A percentile compares a stretch with the other conserved stretches of the same genome.
phyloP scores from a whole-genome alignment of 2,329 filamentous ascomycete genomes.

The Colletotrichum incanum region DNA sequence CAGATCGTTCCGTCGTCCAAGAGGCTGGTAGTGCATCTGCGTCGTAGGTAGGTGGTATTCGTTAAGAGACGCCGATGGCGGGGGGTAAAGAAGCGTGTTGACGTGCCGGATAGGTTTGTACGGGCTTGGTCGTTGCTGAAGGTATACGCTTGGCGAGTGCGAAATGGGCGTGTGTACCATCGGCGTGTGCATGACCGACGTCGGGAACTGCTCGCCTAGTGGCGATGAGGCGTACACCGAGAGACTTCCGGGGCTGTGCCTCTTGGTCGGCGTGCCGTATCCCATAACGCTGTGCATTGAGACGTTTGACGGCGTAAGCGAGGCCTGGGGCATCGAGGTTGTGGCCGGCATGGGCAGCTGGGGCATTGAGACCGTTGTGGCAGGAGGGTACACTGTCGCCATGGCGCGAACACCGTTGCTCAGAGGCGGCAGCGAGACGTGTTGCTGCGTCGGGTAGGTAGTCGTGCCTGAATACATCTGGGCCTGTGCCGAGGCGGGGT shows the following conservation, averaged over 20 bases:
- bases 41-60: conserved; percentile 78
- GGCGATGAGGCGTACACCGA: conserved; percentile 78
- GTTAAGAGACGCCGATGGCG: conserved; percentile 84
- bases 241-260: conserved; percentile 66
- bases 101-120: conserved; percentile 93
- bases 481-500: conserved; percentile 46
- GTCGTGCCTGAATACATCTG: conserved; percentile 55
- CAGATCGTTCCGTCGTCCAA: conserved; percentile 78
- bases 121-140: conserved; percentile 90
- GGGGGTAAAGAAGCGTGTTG: conserved; percentile 91
- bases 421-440: conserved; percentile 75
- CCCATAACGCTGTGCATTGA: conserved; percentile 52
- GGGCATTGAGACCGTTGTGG: conserved; percentile 45
- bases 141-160: conserved; percentile 88
- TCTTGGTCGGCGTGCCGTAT: conserved; percentile 68
- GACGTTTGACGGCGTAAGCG: conserved; percentile 39
- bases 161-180: conserved; percentile 74
- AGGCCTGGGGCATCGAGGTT: conserved; percentile 39
- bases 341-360: conserved; percentile 43
- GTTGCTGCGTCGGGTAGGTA: conserved; percentile 60
- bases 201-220: conserved; percentile 73
- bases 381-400: conserved; percentile 78
- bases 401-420: conserved; percentile 78
- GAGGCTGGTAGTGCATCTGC: conserved; percentile 87
- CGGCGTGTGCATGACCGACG: conserved; percentile 71